phyloP scores from a whole-genome alignment of 2,329 filamentous ascomycete species.

The Aspergillus intermedius region DNA sequence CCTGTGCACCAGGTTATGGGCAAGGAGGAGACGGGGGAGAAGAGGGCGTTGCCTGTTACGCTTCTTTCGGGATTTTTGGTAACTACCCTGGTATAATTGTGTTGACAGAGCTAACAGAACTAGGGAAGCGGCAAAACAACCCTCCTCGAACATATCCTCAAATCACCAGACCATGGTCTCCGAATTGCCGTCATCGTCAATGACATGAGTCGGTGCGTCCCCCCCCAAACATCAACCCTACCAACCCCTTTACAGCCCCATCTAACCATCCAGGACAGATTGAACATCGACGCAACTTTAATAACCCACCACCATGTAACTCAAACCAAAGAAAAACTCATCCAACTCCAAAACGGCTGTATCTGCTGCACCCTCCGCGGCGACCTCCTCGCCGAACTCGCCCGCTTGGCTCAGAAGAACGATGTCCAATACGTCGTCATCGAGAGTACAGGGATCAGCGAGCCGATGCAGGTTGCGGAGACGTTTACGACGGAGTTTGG shows the following conservation, averaged over 20 bases:
- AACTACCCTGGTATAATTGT: conserved; percentile 4
- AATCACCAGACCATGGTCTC: conserved; percentile 57
- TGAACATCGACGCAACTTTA: conserved; percentile 61
- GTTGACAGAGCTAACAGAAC: neutral
- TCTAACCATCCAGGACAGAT: conserved; percentile 24
- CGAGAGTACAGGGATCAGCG: conserved; percentile 65
- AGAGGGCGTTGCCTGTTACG: conserved; percentile 48
- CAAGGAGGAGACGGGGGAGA: conserved; percentile 19
- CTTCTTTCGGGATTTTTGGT: conserved; percentile 56
- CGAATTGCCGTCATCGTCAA: conserved; percentile 68
- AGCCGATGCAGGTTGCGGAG: conserved; percentile 67
- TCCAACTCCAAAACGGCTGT: conserved; percentile 65
- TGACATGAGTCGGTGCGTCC: conserved; percentile 54
- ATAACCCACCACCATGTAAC: conserved; percentile 54
- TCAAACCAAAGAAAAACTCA: conserved; percentile 57
- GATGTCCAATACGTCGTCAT: conserved; percentile 66
- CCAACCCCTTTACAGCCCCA: too few species aligned
- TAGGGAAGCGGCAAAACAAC: conserved; percentile 67
- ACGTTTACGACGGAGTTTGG: conserved; percentile 58
- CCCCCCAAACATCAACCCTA: fast-evolving
- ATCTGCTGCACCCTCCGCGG: conserved; percentile 71
- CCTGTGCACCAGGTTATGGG: neutral
- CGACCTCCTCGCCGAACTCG: conserved; percentile 64
- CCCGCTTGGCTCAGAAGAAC: conserved; percentile 55
- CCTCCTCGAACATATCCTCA: conserved; percentile 61